These are phyloP conservation scores for Phoma sp. DNA, from an alignment of 2,329 filamentous ascomycete species.

Conservation along the genomic window DNA sequence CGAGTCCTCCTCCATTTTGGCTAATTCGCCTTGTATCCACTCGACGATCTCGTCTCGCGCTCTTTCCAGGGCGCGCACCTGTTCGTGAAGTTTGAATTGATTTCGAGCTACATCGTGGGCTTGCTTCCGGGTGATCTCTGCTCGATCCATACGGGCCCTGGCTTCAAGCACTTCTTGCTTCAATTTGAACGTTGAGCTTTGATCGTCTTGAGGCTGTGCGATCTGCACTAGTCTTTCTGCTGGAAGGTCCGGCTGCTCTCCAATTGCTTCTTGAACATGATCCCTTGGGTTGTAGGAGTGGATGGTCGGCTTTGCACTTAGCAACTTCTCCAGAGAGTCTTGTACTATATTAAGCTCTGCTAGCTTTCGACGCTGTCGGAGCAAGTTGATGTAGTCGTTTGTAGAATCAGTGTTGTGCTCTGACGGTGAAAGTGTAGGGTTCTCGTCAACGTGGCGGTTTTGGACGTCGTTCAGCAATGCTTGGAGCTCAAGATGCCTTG, in stretches of 20 bases:
- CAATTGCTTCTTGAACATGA: conserved; percentile 38
- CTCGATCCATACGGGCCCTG: conserved; percentile 40
- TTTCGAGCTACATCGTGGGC: conserved; percentile 13
- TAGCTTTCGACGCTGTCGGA: conserved; percentile 55
- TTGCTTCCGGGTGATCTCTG: conserved; percentile 29
- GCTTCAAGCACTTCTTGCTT: conserved; percentile 50
- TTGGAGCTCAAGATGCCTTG: conserved; percentile 45
- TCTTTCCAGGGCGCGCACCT: conserved; percentile 50
- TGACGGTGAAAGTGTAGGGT: conserved; percentile 38
- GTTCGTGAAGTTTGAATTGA: conserved; percentile 28
- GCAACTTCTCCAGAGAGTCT: conserved; percentile 50
- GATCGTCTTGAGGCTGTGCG: conserved; percentile 27
- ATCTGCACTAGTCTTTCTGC: conserved; percentile 38
- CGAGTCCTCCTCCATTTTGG: conserved; percentile 49
- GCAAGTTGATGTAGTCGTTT: conserved; percentile 51
- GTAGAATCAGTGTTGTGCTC: conserved; percentile 38
- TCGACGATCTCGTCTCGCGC: conserved; percentile 58
- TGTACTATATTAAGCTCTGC: conserved; percentile 56
- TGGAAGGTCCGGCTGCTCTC: conserved; percentile 48
- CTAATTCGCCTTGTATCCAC: conserved; percentile 59
- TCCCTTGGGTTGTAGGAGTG: conserved; percentile 33
- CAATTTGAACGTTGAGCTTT: conserved; percentile 41
- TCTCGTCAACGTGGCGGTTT: conserved; percentile 30
- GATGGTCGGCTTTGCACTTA: conserved; percentile 45
- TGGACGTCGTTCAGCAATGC: conserved; percentile 41